These are phyloP conservation scores for Yarrowia osloensis DNA, from an alignment of 805 yeast genomes.

Conservation along the genomic window DNA sequence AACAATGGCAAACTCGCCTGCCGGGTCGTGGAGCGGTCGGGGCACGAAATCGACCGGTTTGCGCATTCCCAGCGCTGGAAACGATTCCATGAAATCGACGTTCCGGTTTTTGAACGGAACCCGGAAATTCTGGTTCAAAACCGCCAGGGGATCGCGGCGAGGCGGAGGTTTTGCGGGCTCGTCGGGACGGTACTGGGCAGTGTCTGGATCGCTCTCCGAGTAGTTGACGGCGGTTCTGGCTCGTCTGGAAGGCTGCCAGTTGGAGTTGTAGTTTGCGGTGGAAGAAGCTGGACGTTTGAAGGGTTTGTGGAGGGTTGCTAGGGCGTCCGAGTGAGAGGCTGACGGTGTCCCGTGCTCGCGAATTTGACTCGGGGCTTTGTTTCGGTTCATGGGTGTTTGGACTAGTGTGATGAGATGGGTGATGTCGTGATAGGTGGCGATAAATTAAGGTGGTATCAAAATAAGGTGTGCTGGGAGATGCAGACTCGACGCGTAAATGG, in stretches of 20 bases:
- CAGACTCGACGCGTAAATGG: not conserved
- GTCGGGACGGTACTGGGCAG: not conserved
- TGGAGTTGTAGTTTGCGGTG: not conserved
- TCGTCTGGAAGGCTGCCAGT: conserved; percentile 6
- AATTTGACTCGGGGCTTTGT: conserved; percentile 23
- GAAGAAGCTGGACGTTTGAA: conserved; percentile 22
- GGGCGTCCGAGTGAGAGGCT: conserved; percentile 3
- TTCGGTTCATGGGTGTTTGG: not conserved
- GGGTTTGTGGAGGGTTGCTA: not conserved
- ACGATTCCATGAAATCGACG: conserved; percentile 10
- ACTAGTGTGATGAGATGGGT: not conserved
- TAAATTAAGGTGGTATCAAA: no score
- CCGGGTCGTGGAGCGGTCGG: conserved; percentile 91
- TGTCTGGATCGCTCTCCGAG: not conserved
- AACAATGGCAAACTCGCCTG: conserved; percentile 90
- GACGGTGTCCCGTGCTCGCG: conserved; percentile 11
- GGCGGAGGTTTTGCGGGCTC: not conserved
- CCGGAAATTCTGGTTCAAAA: conserved; percentile 14
- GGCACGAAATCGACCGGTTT: conserved; percentile 70
- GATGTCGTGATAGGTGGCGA: not conserved
- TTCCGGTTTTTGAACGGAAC: conserved; percentile 13
- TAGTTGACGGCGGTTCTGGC: not conserved
- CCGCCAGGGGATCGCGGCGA: conserved; percentile 13
- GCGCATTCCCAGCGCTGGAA: conserved; percentile 80
- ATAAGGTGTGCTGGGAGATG: not conserved